These are phyloP conservation scores for Mortierella sp. DNA, from an alignment of 371 early-diverging fungal species.

Conservation along the genomic window DNA sequence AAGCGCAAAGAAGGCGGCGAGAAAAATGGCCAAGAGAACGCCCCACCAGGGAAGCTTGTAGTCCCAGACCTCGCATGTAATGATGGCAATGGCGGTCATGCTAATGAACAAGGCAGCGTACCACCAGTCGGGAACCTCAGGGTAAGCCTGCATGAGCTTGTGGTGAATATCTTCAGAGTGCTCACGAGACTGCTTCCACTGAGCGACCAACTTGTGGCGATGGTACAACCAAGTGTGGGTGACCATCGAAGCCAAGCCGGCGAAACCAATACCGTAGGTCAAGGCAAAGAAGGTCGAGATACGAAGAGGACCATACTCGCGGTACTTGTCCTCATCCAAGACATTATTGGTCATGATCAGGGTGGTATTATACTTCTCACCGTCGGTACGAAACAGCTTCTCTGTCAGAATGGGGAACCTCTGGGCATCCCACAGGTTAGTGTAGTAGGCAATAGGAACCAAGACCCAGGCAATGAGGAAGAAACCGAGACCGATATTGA, in stretches of 20 bases:
- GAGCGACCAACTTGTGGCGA: constrained; percentile 53
- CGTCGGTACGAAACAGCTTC: constrained; percentile 61
- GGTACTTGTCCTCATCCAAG: constrained; percentile 65
- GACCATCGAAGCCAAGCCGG: constrained; percentile 69
- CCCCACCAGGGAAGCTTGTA: constrained; percentile 77
- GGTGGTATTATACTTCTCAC: constrained; percentile 61
- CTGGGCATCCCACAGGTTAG: constrained; percentile 70
- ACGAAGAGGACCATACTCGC: constrained; percentile 73
- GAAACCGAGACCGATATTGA: constrained; percentile 71
- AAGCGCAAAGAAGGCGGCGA: constrained; percentile 74
- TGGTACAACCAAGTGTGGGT: constrained; percentile 73
- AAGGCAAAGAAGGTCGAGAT: constrained; percentile 82
- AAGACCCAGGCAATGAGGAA: constrained; percentile 76
- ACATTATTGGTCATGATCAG: constrained; percentile 62
- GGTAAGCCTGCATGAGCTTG: constrained; percentile 61
- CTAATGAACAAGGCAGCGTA: constrained; percentile 67
- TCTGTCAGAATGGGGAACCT: constrained; percentile 69
- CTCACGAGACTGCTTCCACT: constrained; percentile 55
- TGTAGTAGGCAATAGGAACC: constrained; percentile 72
- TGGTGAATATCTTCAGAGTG: constrained; percentile 60
- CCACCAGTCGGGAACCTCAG: constrained; percentile 82
- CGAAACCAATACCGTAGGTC: constrained; percentile 73
- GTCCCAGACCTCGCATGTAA: constrained; percentile 67
- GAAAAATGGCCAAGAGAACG: constrained; percentile 69
- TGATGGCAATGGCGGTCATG: constrained; percentile 67